Evolutionary conservation across 768 basidiomycete species (phyloP).

Genomic region (Rhodotorula taiwanensis): DNA sequence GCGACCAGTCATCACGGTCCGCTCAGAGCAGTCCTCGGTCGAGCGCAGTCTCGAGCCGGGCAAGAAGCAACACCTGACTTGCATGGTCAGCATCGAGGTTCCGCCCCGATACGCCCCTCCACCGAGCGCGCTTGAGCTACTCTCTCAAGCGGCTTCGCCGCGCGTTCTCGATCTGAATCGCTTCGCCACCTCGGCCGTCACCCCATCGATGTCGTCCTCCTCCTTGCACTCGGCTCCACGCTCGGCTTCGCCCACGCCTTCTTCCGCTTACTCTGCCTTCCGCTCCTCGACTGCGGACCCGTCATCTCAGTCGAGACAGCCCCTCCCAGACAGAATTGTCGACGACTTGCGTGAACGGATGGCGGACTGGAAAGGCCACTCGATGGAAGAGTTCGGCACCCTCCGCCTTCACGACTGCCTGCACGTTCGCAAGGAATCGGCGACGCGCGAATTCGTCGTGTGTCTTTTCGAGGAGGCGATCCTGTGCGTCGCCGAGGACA

Average conservation of each 20-base stretch:
- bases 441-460: constrained; percentile 88
- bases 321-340: too few species aligned
- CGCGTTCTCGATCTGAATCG: background rate
- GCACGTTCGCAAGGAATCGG: constrained; percentile 76
- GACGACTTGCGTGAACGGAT: constrained; percentile 84
- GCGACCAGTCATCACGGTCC: constrained; percentile 85
- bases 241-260: constrained; percentile 1
- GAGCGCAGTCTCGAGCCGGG: constrained; percentile 56
- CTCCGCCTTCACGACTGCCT: constrained; percentile 88
- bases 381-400: constrained; percentile 68
- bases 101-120: constrained; percentile 58
- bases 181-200: background rate
- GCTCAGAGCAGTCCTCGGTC: constrained; percentile 80
- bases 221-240: constrained; percentile 7
- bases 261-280: too few species aligned
- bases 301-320: too few species aligned
- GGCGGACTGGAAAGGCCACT: constrained; percentile 93
- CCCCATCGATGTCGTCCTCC: background rate
- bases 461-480: constrained; percentile 93
- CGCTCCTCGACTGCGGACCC: constrained; percentile 12
- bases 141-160: background rate
- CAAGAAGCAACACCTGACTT: constrained; percentile 77
- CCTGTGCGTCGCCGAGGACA: constrained; percentile 96
- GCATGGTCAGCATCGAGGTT: constrained; percentile 87
- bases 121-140: background rate